A percentile compares a stretch with the other conserved stretches of the same genome.
These are phyloP conservation scores for Lactarius akahatsu DNA, from an alignment of 768 basidiomycete genomes.

Conservation along the genomic window DNA sequence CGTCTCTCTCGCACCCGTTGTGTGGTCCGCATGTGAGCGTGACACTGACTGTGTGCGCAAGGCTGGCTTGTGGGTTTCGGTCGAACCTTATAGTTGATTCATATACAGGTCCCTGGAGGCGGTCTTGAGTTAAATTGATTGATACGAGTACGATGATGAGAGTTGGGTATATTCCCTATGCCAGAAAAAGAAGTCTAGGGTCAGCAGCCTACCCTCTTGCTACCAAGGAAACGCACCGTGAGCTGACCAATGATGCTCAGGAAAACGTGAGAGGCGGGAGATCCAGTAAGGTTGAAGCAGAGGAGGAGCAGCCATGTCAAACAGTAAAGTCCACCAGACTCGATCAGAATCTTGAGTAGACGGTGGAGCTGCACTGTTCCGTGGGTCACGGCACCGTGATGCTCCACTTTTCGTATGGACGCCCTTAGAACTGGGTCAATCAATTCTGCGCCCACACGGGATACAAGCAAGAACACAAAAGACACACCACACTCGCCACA, in stretches of 20 bases:
- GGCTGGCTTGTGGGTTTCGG: neutral
- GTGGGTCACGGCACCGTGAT: neutral
- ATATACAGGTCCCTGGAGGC: neutral
- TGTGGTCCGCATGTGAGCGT: neutral
- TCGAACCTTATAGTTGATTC: conserved; percentile 11
- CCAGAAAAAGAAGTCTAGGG: neutral
- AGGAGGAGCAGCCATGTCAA: conserved; percentile 22
- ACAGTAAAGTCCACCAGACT: conserved; percentile 28
- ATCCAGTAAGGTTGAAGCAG: conserved; percentile 5
- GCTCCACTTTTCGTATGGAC: neutral
- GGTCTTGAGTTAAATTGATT: conserved; percentile 28
- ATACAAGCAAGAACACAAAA: neutral
- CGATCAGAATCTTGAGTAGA: conserved; percentile 23
- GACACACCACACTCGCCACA: conserved; percentile 16
- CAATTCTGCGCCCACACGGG: neutral
- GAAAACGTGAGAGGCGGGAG: neutral
- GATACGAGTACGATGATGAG: conserved; percentile 33
- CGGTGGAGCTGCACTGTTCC: conserved; percentile 9
- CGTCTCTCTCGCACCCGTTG: too few species aligned
- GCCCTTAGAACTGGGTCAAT: conserved; percentile 7
- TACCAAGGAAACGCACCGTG: conserved; percentile 4
- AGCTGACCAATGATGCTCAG: conserved; percentile 14
- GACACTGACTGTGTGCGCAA: conserved; percentile 6
- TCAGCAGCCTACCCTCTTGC: neutral
- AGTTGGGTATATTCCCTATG: conserved; percentile 25